Base-by-base conservation (phyloP, 768 basidiomycete genomes). In the Suillus bovinus region DNA sequence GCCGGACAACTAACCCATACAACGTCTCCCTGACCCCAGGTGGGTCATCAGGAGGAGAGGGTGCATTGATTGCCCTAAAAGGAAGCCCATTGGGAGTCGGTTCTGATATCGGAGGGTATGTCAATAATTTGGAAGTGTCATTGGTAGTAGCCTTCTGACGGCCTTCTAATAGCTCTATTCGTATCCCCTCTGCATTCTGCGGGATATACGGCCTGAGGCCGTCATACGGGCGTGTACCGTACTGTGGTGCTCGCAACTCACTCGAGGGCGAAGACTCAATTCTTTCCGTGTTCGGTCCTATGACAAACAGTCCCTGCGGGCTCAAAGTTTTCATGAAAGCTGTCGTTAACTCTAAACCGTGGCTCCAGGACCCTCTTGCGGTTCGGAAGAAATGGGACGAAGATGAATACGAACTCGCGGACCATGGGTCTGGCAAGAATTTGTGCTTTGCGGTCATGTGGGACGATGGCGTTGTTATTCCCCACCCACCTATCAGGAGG, bases 41-140 rank as follows among this genome's bases (percentile, higher is more conserved):
- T 13, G 94, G 94, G 2, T 94, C 91, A 0, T 90, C 89, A 4
- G 94, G 94, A 7, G 94, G 93, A 38, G 94, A 95, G 76, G 89
- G 89, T 44, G 90, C 93, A 1, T 80, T 95, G 8, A 67, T 94
- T 46, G 87, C 67, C 31, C 52, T 74, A 64, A 78, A 70, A 60
- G 83, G 84, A 36, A 77, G 77, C 38, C 76, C 78, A 2, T 46
- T 84, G 63, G 90, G 92, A 36, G 83, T 93, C 14, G 93, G 92
- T 47, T 88, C 92, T 29, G 93, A 94, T 70, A 84, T 93, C 62
- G 89, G 88, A 68, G 89, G 91, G 90, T 89, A 69, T 13, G 54
- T 10, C 36, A 55, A 17, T 2, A 17, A 27, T 38, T 38, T 24
- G 24, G 16, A 55, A 55, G 34, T 36, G 16, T 36, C 9, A 24